phyloP scores from a whole-genome alignment of 1,284 basidiomycete species.

The Erythrobasidium hasegawianum region DNA sequence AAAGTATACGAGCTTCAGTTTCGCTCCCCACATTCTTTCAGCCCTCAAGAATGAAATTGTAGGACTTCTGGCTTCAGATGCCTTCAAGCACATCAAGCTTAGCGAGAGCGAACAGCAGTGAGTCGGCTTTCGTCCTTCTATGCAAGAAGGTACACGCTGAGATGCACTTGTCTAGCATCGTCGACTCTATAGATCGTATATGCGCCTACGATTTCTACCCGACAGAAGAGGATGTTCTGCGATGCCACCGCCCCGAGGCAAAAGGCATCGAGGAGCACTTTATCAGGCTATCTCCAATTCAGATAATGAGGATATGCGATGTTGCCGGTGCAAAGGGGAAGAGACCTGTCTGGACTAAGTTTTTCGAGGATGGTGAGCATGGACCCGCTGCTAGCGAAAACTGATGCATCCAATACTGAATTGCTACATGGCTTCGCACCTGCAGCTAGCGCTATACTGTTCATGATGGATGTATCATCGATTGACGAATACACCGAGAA shows the following conservation, averaged over 20 bases:
- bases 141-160: neutral
- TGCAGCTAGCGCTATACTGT: constrained; percentile 3
- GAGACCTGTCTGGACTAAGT: neutral
- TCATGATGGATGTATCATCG: constrained; percentile 6
- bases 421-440: too few relatives aligned
- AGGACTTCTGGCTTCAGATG: neutral
- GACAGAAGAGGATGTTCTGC: neutral
- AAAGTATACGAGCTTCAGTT: neutral
- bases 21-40: neutral
- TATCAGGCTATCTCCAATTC: too few relatives aligned
- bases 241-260: too few relatives aligned
- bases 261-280: constrained; percentile 6
- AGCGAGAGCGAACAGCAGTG: neutral
- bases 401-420: too few relatives aligned
- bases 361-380: constrained; percentile 17
- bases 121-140: neutral
- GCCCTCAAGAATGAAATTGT: neutral
- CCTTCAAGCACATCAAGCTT: neutral
- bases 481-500: neutral
- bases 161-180: neutral
- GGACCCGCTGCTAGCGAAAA: too few relatives aligned
- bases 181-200: neutral
- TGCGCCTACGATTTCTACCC: neutral
- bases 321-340: neutral
- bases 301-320: neutral